Conservation (phyloP, 805 yeast species). For the Starmerella roubikii region DNA sequence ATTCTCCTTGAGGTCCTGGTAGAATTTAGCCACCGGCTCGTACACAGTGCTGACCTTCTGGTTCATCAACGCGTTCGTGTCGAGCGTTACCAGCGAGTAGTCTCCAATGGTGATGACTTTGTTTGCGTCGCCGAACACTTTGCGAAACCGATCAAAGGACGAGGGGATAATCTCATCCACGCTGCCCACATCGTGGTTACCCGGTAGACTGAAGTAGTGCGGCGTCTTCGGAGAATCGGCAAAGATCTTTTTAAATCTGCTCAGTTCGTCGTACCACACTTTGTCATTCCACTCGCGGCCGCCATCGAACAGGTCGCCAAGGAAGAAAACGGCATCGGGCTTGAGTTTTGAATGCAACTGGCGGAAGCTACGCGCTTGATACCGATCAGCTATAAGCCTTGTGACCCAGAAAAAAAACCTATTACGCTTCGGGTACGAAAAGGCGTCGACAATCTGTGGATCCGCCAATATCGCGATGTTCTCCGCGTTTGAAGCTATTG, state of each 20-base stretch:
- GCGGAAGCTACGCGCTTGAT: conserved; percentile 62
- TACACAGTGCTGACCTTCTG: conserved; percentile 34
- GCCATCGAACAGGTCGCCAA: conserved; percentile 92
- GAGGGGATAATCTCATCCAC: conserved; percentile 52
- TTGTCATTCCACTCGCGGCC: conserved; percentile 75
- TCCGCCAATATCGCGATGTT: conserved; percentile 62
- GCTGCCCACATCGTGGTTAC: conserved; percentile 95
- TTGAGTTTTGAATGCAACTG: conserved; percentile 41
- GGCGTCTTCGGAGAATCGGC: conserved; percentile 27
- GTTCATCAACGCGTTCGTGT: conserved; percentile 71
- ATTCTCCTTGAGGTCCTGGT: conserved; percentile 28
- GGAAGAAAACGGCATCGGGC: conserved; percentile 64
- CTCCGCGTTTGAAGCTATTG: conserved; percentile 10
- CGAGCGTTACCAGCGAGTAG: conserved; percentile 65
- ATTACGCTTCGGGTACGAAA: conserved; percentile 70
- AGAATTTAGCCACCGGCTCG: conserved; percentile 38
- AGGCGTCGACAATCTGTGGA: conserved; percentile 83
- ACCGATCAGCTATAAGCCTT: conserved; percentile 55
- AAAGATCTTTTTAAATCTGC: conserved; percentile 55
- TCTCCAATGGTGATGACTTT: conserved; percentile 44
- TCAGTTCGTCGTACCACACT: conserved; percentile 55
- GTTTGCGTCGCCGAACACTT: conserved; percentile 60
- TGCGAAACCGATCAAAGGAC: conserved; percentile 48
- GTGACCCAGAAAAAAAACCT: conserved; percentile 40
- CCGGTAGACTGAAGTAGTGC: conserved; percentile 41